Evolutionary conservation across 1,139 yeast species (phyloP).

Genomic region (Entelexis sorbosivorans): DNA sequence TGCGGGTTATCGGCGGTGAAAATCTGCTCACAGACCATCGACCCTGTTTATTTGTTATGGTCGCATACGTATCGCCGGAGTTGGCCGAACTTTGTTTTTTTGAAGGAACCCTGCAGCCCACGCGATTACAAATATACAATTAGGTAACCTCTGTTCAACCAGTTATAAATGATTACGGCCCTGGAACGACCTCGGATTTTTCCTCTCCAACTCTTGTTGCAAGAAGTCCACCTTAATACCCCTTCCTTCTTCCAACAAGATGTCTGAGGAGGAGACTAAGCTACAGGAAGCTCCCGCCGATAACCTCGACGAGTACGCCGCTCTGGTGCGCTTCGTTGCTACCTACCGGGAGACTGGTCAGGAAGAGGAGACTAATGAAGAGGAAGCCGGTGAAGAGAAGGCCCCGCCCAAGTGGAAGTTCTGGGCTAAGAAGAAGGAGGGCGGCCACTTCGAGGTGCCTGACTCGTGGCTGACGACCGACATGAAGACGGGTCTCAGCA

Average conservation of each 20-base stretch:
- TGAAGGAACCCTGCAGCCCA: slow-evolving; percentile 15
- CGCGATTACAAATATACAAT: slow-evolving; percentile 8
- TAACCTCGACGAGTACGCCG: slow-evolving; percentile 32
- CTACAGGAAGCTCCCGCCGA: slow-evolving; percentile 22
- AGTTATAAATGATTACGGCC: slow-evolving; percentile 14
- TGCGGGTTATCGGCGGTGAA: neutral
- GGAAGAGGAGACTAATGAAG: slow-evolving; percentile 23
- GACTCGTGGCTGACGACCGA: slow-evolving; percentile 37
- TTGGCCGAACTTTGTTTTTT: slow-evolving; percentile 20
- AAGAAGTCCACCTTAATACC: slow-evolving; percentile 19
- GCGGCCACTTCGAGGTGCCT: slow-evolving; percentile 27
- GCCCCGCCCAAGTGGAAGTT: slow-evolving; percentile 26
- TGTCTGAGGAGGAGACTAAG: slow-evolving; percentile 25
- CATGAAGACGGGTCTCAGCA: slow-evolving; percentile 43
- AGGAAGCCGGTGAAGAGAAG: slow-evolving; percentile 25
- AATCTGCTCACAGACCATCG: neutral
- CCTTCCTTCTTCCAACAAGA: slow-evolving; percentile 17
- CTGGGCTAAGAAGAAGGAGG: slow-evolving; percentile 25
- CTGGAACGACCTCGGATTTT: neutral
- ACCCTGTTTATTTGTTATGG: slow-evolving; percentile 17
- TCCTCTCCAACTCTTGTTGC: slow-evolving; percentile 19
- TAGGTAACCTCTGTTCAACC: slow-evolving; percentile 16
- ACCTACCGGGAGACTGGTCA: slow-evolving; percentile 29
- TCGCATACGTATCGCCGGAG: slow-evolving; percentile 15
- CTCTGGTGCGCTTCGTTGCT: slow-evolving; percentile 31